Base-by-base conservation (phyloP, 164 flowering plant genomes). In the Pachysandra terminalis region DNA sequence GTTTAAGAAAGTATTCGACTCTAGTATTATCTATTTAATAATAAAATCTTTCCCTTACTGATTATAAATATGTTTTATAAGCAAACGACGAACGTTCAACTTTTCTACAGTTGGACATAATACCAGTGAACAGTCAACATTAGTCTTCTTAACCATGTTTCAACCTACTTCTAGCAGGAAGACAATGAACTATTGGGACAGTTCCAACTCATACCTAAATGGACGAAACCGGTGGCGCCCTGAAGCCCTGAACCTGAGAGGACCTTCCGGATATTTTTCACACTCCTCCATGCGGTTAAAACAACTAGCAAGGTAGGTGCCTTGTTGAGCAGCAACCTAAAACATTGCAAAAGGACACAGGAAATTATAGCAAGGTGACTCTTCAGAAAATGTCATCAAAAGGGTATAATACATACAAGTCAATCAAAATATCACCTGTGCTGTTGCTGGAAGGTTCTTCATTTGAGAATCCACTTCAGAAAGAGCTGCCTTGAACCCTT, bases 371-470 rank as follows among this genome's bases (percentile, higher is more conserved):
- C 6, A 13, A 45, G 51, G 17, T 45, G 15, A 13, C 15, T 45
- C 51, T 45, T 45, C 17, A 10, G 17, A 45, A 40, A 45, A 45
- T 45, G 51, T 5, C 51, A 45, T 15, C 6, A 45, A 5, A 45
- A 45, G 15, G 15, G 2, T 15, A 45, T 15, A 12, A 45, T 45
- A 12, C 7, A 32, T 45, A 45, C 10, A 45, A 35, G n/a, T 25
- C 23, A 12, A 53, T 51, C 15, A 26, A n/a, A 24, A 48, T n/a
- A 27, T 74, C 59, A 90, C 99, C 97, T 96, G 99, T 45, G 99
- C 99, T 32, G 99, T 96, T 62, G 98, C 92, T 40, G 98, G 99
- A 66, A 93, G 91, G 74, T 68, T 83, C 78, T 96, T 96, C 87
- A 83, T 87, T 74, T 88, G 93, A 53, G 96, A 74, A 79, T 96